Evolutionary conservation across 2,329 filamentous ascomycete genomes (phyloP).

Genomic region (Penicillium janthinellum): DNA sequence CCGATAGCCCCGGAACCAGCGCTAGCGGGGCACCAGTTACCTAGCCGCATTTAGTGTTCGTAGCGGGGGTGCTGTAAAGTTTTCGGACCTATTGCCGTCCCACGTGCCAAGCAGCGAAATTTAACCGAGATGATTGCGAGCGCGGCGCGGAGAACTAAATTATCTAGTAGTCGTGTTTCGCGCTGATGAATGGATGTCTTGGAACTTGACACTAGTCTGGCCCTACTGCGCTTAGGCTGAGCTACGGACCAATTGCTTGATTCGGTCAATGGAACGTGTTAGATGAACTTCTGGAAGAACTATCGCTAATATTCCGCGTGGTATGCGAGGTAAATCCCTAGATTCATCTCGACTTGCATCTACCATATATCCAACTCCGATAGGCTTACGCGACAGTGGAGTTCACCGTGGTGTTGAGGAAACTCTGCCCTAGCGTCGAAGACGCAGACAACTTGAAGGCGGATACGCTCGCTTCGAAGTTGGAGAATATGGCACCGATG

Average conservation of each 20-base stretch:
- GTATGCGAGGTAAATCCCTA: background rate
- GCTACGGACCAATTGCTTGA: conserved; percentile 8
- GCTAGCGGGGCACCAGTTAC: conserved; percentile 2
- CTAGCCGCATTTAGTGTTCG: conserved; percentile 9
- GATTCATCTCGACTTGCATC: background rate
- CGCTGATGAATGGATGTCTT: background rate
- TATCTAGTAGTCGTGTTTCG: background rate
- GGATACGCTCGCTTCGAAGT: conserved; percentile 16
- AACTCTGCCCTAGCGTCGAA: conserved; percentile 17
- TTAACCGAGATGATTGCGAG: conserved; percentile 16
- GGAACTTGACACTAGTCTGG: background rate
- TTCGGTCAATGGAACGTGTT: conserved; percentile 5
- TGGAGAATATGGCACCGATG: conserved; percentile 19
- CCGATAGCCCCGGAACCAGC: background rate
- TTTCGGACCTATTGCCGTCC: conserved; percentile 13
- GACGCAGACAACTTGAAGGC: conserved; percentile 14
- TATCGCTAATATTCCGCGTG: background rate
- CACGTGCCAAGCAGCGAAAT: conserved; percentile 13
- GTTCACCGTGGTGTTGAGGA: conserved; percentile 15
- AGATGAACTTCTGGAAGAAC: background rate
- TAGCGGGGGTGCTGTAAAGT: background rate
- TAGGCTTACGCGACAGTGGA: conserved; percentile 5
- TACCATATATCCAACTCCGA: background rate
- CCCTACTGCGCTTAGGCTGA: background rate
- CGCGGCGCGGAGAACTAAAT: background rate